A percentile compares a stretch with the other conserved stretches of the same genome.
Conservation (phyloP, 1,284 basidiomycete species). For the Leccinum pachyderme region DNA sequence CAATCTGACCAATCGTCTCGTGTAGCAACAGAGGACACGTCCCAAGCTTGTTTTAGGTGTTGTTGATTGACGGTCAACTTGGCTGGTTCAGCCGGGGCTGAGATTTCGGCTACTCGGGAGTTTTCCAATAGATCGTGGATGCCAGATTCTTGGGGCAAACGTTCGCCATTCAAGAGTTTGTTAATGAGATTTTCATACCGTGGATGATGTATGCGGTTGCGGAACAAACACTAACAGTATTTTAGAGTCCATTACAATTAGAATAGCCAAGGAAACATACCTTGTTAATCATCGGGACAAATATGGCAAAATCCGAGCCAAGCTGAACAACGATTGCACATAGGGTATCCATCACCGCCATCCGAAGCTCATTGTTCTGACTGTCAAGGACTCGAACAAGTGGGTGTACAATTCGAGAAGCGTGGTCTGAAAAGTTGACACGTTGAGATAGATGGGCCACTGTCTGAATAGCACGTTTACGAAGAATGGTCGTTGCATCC, state of each 20-base stretch:
- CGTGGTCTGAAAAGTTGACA: conserved; percentile 99
- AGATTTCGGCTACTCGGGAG: conserved; percentile 64
- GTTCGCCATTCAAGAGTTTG: conserved; percentile 91
- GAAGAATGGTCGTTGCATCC: conserved; percentile 73
- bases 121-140: conserved; percentile 64
- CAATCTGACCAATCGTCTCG: conserved; percentile 95
- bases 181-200: conserved; percentile 88
- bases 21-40: conserved; percentile 77
- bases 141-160: conserved; percentile 75
- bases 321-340: conserved; percentile 92
- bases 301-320: conserved; percentile 95
- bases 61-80: conserved; percentile 97
- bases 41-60: conserved; percentile 97
- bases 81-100: conserved; percentile 76
- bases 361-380: conserved; percentile 80
- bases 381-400: conserved; percentile 84
- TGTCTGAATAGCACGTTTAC: conserved; percentile 89
- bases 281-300: conserved; percentile 96
- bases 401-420: conserved; percentile 96
- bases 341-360: conserved; percentile 90
- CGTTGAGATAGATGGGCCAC: conserved; percentile 90
- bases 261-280: conserved; percentile 38
- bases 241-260: conserved; percentile 5
- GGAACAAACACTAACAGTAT: conserved; percentile 63
- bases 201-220: conserved; percentile 80